Evolutionary conservation across 108 stramenopile species (phyloP).

Genomic region (Seminavis robusta): DNA sequence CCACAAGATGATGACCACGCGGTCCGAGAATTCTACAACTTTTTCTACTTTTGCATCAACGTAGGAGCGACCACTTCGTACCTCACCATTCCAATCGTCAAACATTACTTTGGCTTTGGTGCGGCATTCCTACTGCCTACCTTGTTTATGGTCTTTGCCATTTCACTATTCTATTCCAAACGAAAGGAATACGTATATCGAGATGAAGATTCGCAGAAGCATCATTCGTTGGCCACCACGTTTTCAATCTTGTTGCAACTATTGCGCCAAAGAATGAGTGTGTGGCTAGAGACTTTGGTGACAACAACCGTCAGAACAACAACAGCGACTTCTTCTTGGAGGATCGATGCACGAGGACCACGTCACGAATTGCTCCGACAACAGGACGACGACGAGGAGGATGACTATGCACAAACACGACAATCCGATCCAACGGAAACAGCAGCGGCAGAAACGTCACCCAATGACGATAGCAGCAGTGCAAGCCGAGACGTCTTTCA

Average conservation of each 20-base stretch:
- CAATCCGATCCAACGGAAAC: no score
- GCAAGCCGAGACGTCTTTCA: no score
- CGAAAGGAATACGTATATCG: conserved; percentile 23
- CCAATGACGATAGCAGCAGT: no score
- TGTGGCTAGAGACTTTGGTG: no score
- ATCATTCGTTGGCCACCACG: background rate
- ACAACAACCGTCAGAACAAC: no score
- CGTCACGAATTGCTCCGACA: no score
- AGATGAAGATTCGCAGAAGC: no score
- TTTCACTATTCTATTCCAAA: conserved; percentile 34
- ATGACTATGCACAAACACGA: no score
- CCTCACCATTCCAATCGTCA: conserved; percentile 33
- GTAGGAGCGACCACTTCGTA: conserved; percentile 44
- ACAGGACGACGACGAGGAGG: no score
- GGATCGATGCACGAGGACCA: no score
- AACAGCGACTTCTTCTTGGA: no score
- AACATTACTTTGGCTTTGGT: conserved; percentile 42
- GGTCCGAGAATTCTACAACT: conserved; percentile 43
- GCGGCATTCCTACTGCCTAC: conserved; percentile 46
- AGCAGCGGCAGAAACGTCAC: no score
- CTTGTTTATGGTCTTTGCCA: conserved; percentile 34
- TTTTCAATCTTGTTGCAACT: background rate
- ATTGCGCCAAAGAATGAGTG: background rate
- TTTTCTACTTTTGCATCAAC: conserved; percentile 66
- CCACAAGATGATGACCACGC: conserved; percentile 14